Conservation (phyloP, 176 grass and related monocot species). For the Paspalum vaginatum region DNA sequence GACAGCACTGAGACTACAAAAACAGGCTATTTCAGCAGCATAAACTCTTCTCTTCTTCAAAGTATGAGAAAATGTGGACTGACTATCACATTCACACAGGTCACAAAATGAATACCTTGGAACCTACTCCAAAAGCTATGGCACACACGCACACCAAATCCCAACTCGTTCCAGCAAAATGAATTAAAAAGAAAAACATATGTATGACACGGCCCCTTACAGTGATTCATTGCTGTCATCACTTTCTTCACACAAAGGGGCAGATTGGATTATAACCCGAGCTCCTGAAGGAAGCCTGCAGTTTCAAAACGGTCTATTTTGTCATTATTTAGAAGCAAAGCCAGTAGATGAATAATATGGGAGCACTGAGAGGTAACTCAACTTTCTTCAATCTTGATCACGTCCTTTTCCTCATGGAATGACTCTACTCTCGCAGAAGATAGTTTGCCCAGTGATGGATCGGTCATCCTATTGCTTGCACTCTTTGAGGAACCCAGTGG, state of each 20-base stretch:
- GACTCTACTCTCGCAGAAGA: slow-evolving; percentile 77
- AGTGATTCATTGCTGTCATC: slow-evolving; percentile 70
- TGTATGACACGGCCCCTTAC: slow-evolving; percentile 48
- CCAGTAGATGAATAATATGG: neutral
- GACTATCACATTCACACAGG: slow-evolving; percentile 49
- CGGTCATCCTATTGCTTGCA: slow-evolving; percentile 74
- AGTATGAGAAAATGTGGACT: slow-evolving; percentile 40
- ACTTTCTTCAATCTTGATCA: slow-evolving; percentile 99
- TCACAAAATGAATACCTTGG: slow-evolving; percentile 50
- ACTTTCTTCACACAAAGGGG: slow-evolving; percentile 68
- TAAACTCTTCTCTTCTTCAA: slow-evolving; percentile 41
- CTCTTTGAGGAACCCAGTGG: slow-evolving; percentile 70
- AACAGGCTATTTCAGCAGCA: slow-evolving; percentile 12
- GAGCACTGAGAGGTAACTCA: slow-evolving; percentile 56
- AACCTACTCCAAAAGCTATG: slow-evolving; percentile 39
- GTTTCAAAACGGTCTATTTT: slow-evolving; percentile 11
- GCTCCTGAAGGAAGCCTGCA: slow-evolving; percentile 99
- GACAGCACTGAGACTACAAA: neutral
- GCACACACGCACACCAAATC: slow-evolving; percentile 37
- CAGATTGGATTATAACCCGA: slow-evolving; percentile 89
- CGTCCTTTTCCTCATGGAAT: slow-evolving; percentile 76
- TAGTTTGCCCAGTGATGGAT: slow-evolving; percentile 57
- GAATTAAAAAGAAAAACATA: slow-evolving; percentile 14
- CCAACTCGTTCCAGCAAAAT: slow-evolving; percentile 37
- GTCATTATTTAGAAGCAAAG: slow-evolving; percentile 44